Base-by-base conservation (phyloP, 495 filamentous ascomycete genomes). In the Melanomma pulvis-pyrius region DNA sequence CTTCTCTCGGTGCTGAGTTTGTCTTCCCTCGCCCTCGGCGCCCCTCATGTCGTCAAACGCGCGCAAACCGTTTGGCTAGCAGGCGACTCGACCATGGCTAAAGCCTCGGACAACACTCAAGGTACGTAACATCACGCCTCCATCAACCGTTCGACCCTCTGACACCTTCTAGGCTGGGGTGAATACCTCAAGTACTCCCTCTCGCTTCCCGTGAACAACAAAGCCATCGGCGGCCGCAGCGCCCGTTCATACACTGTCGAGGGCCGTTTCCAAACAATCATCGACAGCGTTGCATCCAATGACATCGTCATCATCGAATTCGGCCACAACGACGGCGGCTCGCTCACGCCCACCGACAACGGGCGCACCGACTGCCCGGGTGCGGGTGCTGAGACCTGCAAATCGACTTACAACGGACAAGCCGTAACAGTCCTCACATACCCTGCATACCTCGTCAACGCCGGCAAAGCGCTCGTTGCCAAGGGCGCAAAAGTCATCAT, bases 401-500 rank as follows among this genome's bases (percentile, higher is more conserved):
- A 76, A 53, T 82, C 80, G 13, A 75, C 63, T 9, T 82, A 81
- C 34, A 77, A 84, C 63, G 83, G 82, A 7, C 73, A 76, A n/a
- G 60, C 76, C 11, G 85, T 86, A 53, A 84, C 81, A 0, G 82
- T 87, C 2, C 74, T 83, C 25, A 87, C 85, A 0, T 88, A 84
- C 73, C 81, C 81, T 0, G 80, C 79, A 22, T 87, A 87, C 74
- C 60, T 88, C 53, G 78, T 82, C 71, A 80, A 82, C 60, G 85
- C 86, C 12, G 78, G 84, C 17, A 75, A 76, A 49, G 67, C 74
- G 51, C 82, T 86, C 69, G 70, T 79, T 26, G 78, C 78, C 52
- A 87, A 87, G 70, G 87, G 87, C 15, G 87, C 86, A 12, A 78
- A 79, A 19, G 87, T 89, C 32, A 76, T 90, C n/a, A 79, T 89